phyloP scores from a whole-genome alignment of 768 basidiomycete species.

The Cyclocybe aegerita region DNA sequence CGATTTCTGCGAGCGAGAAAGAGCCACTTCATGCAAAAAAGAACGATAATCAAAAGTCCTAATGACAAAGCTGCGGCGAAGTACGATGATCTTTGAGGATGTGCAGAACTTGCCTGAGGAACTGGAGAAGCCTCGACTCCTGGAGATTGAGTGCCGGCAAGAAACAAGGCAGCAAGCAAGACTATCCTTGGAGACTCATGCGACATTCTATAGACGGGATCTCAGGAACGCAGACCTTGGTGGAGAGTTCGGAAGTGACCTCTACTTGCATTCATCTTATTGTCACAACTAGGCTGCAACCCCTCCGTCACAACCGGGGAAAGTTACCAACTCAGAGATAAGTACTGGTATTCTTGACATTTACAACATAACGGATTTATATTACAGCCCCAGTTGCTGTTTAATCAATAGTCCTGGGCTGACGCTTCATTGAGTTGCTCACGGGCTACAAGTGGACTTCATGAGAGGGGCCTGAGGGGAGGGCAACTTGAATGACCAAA shows the following conservation, averaged over 20 bases:
- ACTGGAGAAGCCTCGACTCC: constrained; percentile 1
- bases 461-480: background rate
- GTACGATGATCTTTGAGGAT: background rate
- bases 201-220: no score
- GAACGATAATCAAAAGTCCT: constrained; percentile 9
- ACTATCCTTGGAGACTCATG: background rate
- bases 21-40: constrained; percentile 18
- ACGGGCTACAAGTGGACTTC: background rate
- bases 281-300: no score
- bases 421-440: constrained; percentile 5
- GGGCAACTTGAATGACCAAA: background rate
- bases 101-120: background rate
- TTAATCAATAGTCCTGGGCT: background rate
- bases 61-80: constrained; percentile 9
- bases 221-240: no score
- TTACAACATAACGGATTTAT: no score
- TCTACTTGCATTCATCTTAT: no score
- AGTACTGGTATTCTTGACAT: no score
- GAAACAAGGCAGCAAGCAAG: background rate
- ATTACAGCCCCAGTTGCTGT: background rate
- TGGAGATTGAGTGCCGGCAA: background rate
- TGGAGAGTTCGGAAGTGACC: no score
- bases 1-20: constrained; percentile 16
- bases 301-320: no score
- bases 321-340: no score